Base-by-base conservation (phyloP, 163 green algal genomes). In the Scenedesmus sp. region DNA sequence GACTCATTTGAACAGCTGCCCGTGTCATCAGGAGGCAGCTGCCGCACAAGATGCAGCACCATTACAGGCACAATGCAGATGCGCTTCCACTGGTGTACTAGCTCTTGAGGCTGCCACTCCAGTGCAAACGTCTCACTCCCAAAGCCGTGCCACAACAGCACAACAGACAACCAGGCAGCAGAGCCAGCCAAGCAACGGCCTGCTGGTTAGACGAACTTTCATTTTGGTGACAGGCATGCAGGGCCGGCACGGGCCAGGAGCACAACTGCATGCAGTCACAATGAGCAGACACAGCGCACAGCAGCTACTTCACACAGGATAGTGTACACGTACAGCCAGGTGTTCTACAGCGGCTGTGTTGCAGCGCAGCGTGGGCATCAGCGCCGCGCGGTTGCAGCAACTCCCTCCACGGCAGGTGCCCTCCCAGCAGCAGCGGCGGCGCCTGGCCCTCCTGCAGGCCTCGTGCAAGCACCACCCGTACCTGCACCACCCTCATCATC, bases 251-350 rank as follows among this genome's bases (percentile, higher is more conserved):
- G 73, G 35, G 73, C 65, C 73, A 51, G 35, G 5, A 30, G 13
- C 35, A 51, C 73, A 30, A 46, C 37, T n/a, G 35, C 73, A 46
- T 46, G 37, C 35, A 33, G 20, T 16, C 35, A 82, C 35, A 44
- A 46, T 16, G 13, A 46, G 37, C 18, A 30, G 73, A n/a, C 73
- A 82, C 35, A 12, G 13, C 24, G 35, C 35, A 46, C 73, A 82
- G 73, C 73, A 82, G 73, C 73, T 82, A n/a, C 73, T 46, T 82
- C 73, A 82, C 18, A 44, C 35, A 82, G 35, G 5, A 7, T 82
- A 82, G 73, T 82, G 73, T 82, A 82, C 73, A 82, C 18, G 37
- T 46, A 51, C 35, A 82, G 65, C 65, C 30, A 40, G 7, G 30
- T 40, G 65, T 2, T 12, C 12, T 10, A 49, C 72, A 81, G 15